Conservation (phyloP, 2,329 filamentous ascomycete genomes). For the Clarireedia sp. region DNA sequence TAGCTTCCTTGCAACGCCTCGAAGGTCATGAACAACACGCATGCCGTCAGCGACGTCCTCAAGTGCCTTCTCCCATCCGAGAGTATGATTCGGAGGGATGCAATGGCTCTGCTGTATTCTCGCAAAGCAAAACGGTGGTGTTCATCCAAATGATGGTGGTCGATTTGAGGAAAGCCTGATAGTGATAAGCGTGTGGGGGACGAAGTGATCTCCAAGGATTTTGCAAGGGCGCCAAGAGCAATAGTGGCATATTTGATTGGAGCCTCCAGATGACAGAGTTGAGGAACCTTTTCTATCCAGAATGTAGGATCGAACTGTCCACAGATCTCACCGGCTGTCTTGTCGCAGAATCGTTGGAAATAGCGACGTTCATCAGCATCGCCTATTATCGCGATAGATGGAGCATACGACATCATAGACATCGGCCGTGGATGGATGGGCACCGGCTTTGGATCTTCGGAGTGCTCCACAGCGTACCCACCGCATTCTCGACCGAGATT, state of each 20-base stretch:
- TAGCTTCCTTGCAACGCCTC: conserved; percentile 28
- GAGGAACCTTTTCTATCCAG: conserved; percentile 29
- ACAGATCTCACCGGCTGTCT: conserved; percentile 26
- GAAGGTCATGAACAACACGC: conserved; percentile 28
- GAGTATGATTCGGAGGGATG: conserved; percentile 23
- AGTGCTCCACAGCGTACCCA: conserved; percentile 27
- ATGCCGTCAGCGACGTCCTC: conserved; percentile 26
- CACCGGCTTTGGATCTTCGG: conserved; percentile 25
- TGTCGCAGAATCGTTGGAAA: conserved; percentile 29
- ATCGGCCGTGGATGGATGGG: conserved; percentile 27
- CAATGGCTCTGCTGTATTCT: conserved; percentile 27
- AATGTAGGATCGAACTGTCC: conserved; percentile 27
- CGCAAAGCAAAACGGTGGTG: conserved; percentile 27
- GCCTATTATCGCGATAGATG: conserved; percentile 24
- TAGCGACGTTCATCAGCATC: conserved; percentile 26
- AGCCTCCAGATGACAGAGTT: conserved; percentile 27
- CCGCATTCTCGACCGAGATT: conserved; percentile 29
- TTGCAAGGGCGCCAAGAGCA: conserved; percentile 26
- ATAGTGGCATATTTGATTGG: conserved; percentile 27
- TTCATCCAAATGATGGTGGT: conserved; percentile 26
- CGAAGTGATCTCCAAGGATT: conserved; percentile 26
- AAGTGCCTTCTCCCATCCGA: conserved; percentile 27
- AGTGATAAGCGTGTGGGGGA: conserved; percentile 26
- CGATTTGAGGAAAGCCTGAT: conserved; percentile 28
- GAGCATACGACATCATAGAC: conserved; percentile 25